Conservation (phyloP, 2,329 filamentous ascomycete genomes). For the Botrytis pseudocinerea region DNA sequence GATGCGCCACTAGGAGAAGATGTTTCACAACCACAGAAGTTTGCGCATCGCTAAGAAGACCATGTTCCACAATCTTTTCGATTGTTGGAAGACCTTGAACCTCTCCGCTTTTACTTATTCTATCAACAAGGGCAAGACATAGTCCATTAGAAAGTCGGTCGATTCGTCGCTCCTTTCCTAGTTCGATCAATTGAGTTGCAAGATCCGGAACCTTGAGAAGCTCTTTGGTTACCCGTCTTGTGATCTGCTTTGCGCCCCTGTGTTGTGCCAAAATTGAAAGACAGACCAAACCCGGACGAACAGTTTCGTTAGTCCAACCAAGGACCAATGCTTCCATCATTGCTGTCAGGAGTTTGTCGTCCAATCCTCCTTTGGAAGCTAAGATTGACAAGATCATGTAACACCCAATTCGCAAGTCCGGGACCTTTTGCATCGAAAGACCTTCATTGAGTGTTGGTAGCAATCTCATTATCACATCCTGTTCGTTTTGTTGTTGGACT, state of each 20-base stretch:
- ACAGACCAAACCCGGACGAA: conserved; percentile 73
- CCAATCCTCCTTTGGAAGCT: conserved; percentile 76
- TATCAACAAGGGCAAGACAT: conserved; percentile 64
- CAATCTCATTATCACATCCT: conserved; percentile 70
- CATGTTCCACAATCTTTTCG: conserved; percentile 59
- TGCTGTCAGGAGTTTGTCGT: conserved; percentile 76
- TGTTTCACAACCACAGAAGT: conserved; percentile 65
- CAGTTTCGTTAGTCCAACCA: conserved; percentile 74
- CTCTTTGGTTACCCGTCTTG: conserved; percentile 67
- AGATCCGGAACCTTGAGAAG: conserved; percentile 65
- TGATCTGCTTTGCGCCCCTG: conserved; percentile 68
- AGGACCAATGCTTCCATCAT: conserved; percentile 86
- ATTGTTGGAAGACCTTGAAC: conserved; percentile 58
- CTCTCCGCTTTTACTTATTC: conserved; percentile 61
- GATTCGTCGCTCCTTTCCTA: conserved; percentile 65
- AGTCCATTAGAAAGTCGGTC: conserved; percentile 72
- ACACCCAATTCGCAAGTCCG: conserved; percentile 79
- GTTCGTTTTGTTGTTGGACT: conserved; percentile 77
- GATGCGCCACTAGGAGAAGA: conserved; percentile 60
- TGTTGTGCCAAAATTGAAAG: conserved; percentile 81
- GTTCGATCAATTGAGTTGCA: conserved; percentile 57
- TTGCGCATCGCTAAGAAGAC: conserved; percentile 63
- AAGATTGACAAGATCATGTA: conserved; percentile 91
- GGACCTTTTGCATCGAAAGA: conserved; percentile 70
- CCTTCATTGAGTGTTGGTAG: conserved; percentile 74